Evolutionary conservation across 306 rosid species (phyloP).

Genomic region (Astragalus glycyphyllos): DNA sequence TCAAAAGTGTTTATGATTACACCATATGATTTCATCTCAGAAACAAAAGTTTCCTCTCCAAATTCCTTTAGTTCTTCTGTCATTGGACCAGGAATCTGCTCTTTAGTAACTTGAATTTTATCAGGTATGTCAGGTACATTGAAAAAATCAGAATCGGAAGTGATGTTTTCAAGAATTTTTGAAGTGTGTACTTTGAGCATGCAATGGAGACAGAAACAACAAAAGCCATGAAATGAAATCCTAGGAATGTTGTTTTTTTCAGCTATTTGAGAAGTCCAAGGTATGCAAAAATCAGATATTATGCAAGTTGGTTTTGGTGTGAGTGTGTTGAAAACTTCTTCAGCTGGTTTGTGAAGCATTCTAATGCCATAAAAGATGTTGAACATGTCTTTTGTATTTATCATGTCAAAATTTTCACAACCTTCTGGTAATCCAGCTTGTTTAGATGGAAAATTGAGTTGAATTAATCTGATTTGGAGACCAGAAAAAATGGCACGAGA

Average conservation of each 20-base stretch:
- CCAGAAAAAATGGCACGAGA: conserved; percentile 44
- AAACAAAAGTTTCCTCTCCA: conserved; percentile 51
- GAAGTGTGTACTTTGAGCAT: background rate
- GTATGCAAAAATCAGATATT: conserved; percentile 57
- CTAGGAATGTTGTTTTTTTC: conserved; percentile 54
- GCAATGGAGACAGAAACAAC: conserved; percentile 51
- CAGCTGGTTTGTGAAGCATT: conserved; percentile 48
- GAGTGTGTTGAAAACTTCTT: conserved; percentile 41
- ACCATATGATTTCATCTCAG: conserved; percentile 54
- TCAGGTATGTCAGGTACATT: conserved; percentile 47
- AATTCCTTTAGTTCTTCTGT: conserved; percentile 49
- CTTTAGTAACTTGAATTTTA: conserved; percentile 43
- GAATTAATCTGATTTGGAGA: conserved; percentile 34
- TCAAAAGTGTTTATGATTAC: conserved; percentile 59
- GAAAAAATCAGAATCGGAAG: conserved; percentile 43
- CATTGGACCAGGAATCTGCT: background rate
- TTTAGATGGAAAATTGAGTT: conserved; percentile 39
- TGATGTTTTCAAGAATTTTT: conserved; percentile 42
- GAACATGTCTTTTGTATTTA: conserved; percentile 3
- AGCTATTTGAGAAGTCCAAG: conserved; percentile 62
- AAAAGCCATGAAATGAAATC: conserved; percentile 52
- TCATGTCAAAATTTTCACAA: conserved; percentile 57
- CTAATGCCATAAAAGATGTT: conserved; percentile 31
- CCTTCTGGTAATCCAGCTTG: conserved; percentile 63
- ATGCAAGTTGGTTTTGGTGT: conserved; percentile 60